phyloP scores from a whole-genome alignment of 805 yeast genomes.

The Metschnikowia peoriensis region DNA sequence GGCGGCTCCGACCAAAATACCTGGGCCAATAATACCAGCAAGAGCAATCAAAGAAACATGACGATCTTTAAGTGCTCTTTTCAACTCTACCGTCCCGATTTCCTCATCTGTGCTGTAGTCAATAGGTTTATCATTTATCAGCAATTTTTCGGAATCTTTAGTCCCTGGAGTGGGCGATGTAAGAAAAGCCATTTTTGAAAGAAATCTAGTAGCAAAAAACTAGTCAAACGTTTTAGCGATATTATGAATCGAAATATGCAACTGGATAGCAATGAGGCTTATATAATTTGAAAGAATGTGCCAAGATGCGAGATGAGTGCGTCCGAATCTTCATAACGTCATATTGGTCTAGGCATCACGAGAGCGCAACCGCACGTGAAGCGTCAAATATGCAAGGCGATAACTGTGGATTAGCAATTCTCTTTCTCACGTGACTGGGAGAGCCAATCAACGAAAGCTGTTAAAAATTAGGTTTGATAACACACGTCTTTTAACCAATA shows the following conservation, averaged over 20 bases:
- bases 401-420: not conserved
- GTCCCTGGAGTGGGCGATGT: not conserved
- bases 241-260: not conserved
- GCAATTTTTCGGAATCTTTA: slow-evolving; percentile 2
- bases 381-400: not conserved
- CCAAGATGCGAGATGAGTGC: slow-evolving; percentile 5
- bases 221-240: not conserved
- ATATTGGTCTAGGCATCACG: not conserved
- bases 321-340: slow-evolving; percentile 1
- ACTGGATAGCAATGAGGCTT: not conserved
- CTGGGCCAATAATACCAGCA: slow-evolving; percentile 63
- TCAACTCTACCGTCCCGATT: slow-evolving; percentile 26
- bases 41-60: slow-evolving; percentile 51
- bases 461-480: too few species aligned
- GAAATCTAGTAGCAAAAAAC: not conserved
- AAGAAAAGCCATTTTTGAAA: slow-evolving; percentile 4
- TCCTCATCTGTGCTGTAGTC: slow-evolving; percentile 11
- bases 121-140: slow-evolving; percentile 6
- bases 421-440: too few species aligned
- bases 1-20: slow-evolving; percentile 54
- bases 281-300: not conserved
- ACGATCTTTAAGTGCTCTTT: slow-evolving; percentile 48
- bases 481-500: too few species aligned
- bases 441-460: too few species aligned
- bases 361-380: slow-evolving; percentile 11